phyloP scores from a whole-genome alignment of 1,139 yeast genomes.

The Starmera stellimalicola region DNA sequence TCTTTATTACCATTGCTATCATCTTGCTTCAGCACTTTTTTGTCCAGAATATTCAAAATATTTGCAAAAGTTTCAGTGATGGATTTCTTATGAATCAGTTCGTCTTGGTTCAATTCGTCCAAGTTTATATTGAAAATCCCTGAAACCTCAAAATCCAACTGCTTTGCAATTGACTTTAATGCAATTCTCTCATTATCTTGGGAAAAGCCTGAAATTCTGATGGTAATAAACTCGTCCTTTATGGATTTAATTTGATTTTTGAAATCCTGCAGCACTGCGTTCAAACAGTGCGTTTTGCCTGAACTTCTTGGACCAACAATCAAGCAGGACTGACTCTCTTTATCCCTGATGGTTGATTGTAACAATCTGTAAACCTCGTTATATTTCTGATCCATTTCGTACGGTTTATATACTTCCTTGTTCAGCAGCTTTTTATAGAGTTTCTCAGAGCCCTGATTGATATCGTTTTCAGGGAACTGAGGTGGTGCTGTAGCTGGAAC shows the following conservation, averaged over 20 bases:
- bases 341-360: conserved; percentile 54
- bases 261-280: conserved; percentile 46
- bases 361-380: conserved; percentile 46
- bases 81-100: conserved; percentile 34
- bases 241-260: conserved; percentile 27
- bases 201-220: conserved; percentile 59
- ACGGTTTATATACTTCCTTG: conserved; percentile 13
- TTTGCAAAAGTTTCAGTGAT: conserved; percentile 45
- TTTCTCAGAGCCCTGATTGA: conserved; percentile 7
- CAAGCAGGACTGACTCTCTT: conserved; percentile 76
- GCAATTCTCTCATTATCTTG: conserved; percentile 76
- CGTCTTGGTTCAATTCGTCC: conserved; percentile 13
- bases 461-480: conserved; percentile 7
- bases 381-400: conserved; percentile 27
- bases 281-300: conserved; percentile 65
- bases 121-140: conserved; percentile 13
- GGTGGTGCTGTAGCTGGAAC: background rate
- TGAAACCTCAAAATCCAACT: conserved; percentile 33
- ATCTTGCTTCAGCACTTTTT: conserved; percentile 12
- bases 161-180: conserved; percentile 76
- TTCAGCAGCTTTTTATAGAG: conserved; percentile 18
- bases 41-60: conserved; percentile 35
- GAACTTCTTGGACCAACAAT: conserved; percentile 73
- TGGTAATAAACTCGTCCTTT: conserved; percentile 43
- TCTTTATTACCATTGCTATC: conserved; percentile 11